Base-by-base conservation (phyloP, 768 basidiomycete species). In the Agaricus bisporus region DNA sequence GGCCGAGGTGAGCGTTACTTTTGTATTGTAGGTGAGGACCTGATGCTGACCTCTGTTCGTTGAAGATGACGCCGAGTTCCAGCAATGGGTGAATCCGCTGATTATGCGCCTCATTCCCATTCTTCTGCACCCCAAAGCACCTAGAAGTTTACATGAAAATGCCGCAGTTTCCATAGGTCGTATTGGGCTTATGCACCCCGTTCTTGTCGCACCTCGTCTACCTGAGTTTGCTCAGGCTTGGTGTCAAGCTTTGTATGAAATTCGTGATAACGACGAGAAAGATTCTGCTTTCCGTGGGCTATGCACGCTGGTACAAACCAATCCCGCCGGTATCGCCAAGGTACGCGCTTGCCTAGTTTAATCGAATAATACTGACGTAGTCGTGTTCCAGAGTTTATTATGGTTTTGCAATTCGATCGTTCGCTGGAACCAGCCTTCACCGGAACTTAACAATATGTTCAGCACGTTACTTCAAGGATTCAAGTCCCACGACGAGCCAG, bases 331-430 rank as follows among this genome's bases (percentile, higher is more conserved):
- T 2, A 91, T 98, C 56, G 82, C 91, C 41, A 93, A 93, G 82
- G 94, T 89, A 52, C 56, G 84, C 70, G 5, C 15, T n/a, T 41
- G 5, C 18, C 38, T 9, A 39, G 12, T 9, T 36, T 35, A 11
- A 15, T 18, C 29, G 25, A 38, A 17, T 25, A 36, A 26, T 37
- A 41, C 12, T 51, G 35, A 51, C 43, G 51, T 25, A 45, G 22
- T 26, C 18, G 17, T 2, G 47, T 26, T 51, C 11, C 67, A 98
- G 95, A 90, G 90, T 62, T 75, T 98, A 58, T 70, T 95, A 50
- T 98, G 90, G 88, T 98, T 99, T 83, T 95, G 95, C 70, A 98
- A 98, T 66, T 92, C 97, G 15, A 90, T 98, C 57, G 89, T 95
- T 49, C 81, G 94, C 56, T 99, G 97, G 97, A 89, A 85, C 52